These are phyloP conservation scores for Nakataea oryzae DNA, from an alignment of 2,329 filamentous ascomycete genomes.

Conservation along the genomic window DNA sequence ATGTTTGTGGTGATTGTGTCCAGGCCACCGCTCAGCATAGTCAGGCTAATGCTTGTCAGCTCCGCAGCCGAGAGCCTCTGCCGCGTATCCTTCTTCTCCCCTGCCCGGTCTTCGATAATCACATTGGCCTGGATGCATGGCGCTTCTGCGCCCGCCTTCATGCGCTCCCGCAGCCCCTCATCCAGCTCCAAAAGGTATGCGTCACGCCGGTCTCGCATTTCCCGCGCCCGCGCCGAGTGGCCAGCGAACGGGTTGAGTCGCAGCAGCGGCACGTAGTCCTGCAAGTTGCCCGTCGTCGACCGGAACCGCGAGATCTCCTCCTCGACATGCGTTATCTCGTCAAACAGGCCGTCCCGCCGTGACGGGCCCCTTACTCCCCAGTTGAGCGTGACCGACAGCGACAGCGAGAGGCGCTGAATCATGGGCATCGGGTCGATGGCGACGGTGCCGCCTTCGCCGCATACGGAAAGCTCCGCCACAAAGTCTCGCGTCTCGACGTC, in stretches of 20 bases:
- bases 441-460: constrained; percentile 41
- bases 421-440: constrained; percentile 57
- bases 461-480: constrained; percentile 46
- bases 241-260: constrained; percentile 53
- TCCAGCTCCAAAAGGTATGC: constrained; percentile 53
- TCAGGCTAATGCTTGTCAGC: constrained; percentile 54
- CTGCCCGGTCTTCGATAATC: constrained; percentile 1
- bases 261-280: constrained; percentile 58
- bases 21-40: constrained; percentile 58
- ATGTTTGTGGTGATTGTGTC: constrained; percentile 58
- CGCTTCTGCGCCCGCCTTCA: constrained; percentile 14
- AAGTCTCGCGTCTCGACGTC: constrained; percentile 64
- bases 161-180: constrained; percentile 31
- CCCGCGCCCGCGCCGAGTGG: constrained; percentile 46
- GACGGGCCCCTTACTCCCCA: constrained; percentile 51
- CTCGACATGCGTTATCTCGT: constrained; percentile 53
- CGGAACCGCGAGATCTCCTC: constrained; percentile 49
- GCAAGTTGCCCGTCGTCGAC: constrained; percentile 68
- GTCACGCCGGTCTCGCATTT: constrained; percentile 44
- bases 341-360: constrained; percentile 50
- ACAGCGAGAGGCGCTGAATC: constrained; percentile 50
- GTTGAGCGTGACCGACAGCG: constrained; percentile 52
- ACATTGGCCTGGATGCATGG: constrained; percentile 17
- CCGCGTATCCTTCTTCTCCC: neutral
- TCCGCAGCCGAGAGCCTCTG: constrained; percentile 40